Evolutionary conservation across 108 stramenopile species (phyloP).

Genomic region (Fragilariopsis cylindrus): DNA sequence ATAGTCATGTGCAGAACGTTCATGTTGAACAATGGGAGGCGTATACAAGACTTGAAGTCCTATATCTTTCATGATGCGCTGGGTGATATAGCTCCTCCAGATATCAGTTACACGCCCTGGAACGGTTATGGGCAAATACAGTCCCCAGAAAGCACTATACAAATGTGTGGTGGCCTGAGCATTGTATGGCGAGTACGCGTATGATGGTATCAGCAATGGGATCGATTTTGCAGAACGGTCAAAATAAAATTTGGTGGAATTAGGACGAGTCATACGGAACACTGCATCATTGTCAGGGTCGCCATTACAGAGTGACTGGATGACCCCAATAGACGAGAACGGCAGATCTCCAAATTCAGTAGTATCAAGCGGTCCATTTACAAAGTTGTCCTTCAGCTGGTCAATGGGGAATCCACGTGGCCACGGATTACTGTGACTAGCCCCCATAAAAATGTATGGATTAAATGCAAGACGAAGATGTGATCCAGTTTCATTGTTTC

Average conservation of each 20-base stretch:
- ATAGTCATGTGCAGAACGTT: conserved; percentile 48
- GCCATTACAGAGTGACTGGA: conserved; percentile 50
- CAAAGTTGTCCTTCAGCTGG: conserved; percentile 13
- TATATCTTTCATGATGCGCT: conserved; percentile 34
- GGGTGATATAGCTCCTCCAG: conserved; percentile 62
- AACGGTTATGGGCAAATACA: conserved; percentile 57
- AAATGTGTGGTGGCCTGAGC: conserved; percentile 61
- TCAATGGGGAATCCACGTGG: conserved; percentile 59
- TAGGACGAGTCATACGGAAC: conserved; percentile 39
- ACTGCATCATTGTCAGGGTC: conserved; percentile 69
- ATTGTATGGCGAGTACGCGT: conserved; percentile 51
- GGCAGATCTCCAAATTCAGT: not conserved
- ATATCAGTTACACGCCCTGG: conserved; percentile 61
- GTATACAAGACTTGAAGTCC: conserved; percentile 33
- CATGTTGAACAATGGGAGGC: conserved; percentile 45
- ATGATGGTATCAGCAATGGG: conserved; percentile 22
- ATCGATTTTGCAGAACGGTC: not conserved
- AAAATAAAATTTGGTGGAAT: not conserved
- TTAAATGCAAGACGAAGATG: conserved; percentile 31
- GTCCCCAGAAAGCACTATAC: conserved; percentile 45
- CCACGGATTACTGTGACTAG: conserved; percentile 38
- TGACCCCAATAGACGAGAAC: conserved; percentile 16
- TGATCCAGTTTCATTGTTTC: too few species aligned
- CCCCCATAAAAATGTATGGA: conserved; percentile 47
- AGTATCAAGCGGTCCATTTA: conserved; percentile 5